Conservation (phyloP, 176 grass and related monocot genomes). For the Carex kokanica region DNA sequence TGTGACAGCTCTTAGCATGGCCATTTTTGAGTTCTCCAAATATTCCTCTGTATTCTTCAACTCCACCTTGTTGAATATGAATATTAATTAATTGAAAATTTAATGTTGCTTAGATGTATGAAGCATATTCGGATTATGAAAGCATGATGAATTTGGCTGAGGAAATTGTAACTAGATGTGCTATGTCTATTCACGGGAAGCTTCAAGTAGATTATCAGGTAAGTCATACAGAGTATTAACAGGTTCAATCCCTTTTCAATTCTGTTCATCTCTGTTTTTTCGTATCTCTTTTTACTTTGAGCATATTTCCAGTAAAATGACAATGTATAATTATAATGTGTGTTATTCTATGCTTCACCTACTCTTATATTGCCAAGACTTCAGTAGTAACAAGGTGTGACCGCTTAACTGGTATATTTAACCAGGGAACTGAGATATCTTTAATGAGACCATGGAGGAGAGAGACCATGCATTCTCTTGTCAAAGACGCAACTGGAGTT, state of each 20-base stretch:
- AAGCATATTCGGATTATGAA: slow-evolving; percentile 99
- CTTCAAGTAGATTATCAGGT: slow-evolving; percentile 92
- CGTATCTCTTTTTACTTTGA: background rate
- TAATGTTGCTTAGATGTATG: slow-evolving; percentile 70
- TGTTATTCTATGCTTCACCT: slow-evolving; percentile 20
- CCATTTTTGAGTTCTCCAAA: background rate
- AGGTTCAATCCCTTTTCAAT: slow-evolving; percentile 21
- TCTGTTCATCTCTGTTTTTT: slow-evolving; percentile 2
- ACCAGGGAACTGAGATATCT: slow-evolving; percentile 87
- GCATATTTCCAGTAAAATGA: background rate
- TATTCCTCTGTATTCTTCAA: background rate
- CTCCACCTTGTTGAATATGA: slow-evolving; percentile 24
- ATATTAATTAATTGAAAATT: background rate
- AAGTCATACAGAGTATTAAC: slow-evolving; percentile 24
- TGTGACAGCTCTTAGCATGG: background rate
- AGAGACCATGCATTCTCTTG: slow-evolving; percentile 96
- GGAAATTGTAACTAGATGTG: slow-evolving; percentile 83
- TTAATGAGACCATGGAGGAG: slow-evolving; percentile 89
- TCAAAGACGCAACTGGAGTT: slow-evolving; percentile 78
- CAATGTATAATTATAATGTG: background rate
- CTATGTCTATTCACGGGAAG: slow-evolving; percentile 66
- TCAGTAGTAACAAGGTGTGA: background rate
- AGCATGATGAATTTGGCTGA: slow-evolving; percentile 99
- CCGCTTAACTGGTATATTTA: slow-evolving; percentile 4
- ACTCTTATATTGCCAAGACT: background rate